Evolutionary conservation across 495 filamentous ascomycete species (phyloP).

Genomic region (Trichocladium uniseriatum): DNA sequence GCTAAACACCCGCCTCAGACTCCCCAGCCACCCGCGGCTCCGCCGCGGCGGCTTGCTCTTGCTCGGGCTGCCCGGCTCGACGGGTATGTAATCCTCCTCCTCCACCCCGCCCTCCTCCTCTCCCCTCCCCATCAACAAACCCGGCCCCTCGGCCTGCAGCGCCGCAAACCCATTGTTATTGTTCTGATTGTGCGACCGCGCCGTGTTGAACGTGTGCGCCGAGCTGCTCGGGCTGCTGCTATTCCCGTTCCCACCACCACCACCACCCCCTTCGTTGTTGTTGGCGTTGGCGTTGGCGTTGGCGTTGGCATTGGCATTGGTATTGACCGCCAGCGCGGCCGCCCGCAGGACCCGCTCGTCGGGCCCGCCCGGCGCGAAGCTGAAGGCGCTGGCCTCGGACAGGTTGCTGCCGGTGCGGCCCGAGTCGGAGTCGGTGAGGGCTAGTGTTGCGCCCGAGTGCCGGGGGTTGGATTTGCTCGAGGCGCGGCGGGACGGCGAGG

Average conservation of each 20-base stretch:
- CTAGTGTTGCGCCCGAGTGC: neutral
- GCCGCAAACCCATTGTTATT: conserved; percentile 46
- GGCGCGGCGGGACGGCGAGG: conserved; percentile 8
- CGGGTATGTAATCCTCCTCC: conserved; percentile 18
- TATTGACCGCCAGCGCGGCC: no score
- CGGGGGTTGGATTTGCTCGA: conserved; percentile 7
- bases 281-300: neutral
- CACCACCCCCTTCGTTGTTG: no score
- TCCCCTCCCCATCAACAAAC: conserved; percentile 41
- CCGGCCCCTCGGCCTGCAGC: conserved; percentile 57
- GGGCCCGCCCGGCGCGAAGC: conserved; percentile 19
- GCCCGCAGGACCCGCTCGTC: no score
- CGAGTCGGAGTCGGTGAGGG: conserved; percentile 7
- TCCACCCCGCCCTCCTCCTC: neutral
- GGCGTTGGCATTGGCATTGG: neutral
- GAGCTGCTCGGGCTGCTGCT: neutral
- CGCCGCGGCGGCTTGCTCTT: conserved; percentile 33
- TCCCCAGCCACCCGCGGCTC: conserved; percentile 45
- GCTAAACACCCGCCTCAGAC: conserved; percentile 37
- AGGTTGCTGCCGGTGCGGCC: conserved; percentile 31
- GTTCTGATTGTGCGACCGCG: conserved; percentile 64
- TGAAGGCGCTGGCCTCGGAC: conserved; percentile 34
- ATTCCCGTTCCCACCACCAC: no score
- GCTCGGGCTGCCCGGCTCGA: conserved; percentile 35
- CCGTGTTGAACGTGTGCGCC: conserved; percentile 13